Conservation (phyloP, 2,329 filamentous ascomycete genomes). For the Talaromyces funiculosus region DNA sequence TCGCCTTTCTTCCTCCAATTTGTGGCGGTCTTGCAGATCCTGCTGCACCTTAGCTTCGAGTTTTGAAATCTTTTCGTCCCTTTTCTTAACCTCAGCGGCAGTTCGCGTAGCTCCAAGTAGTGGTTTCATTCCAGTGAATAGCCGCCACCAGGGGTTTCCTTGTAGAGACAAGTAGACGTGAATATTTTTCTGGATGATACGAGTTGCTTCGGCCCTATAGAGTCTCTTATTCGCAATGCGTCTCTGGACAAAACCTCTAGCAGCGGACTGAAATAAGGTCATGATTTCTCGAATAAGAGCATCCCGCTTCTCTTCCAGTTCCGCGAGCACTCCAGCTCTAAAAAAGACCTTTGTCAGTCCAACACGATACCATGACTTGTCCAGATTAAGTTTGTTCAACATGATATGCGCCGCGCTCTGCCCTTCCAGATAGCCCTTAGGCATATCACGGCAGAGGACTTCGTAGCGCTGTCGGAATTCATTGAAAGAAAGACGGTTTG, state of each 20-base stretch:
- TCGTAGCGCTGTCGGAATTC: conserved; percentile 96
- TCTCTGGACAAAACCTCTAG: conserved; percentile 82
- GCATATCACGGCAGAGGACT: conserved; percentile 82
- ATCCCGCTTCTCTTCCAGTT: conserved; percentile 93
- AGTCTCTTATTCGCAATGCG: conserved; percentile 86
- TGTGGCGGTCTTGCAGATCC: conserved; percentile 68
- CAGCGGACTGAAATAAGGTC: conserved; percentile 84
- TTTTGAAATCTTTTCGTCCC: conserved; percentile 86
- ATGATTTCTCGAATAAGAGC: conserved; percentile 90
- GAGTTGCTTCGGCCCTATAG: conserved; percentile 88
- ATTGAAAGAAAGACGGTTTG: conserved; percentile 82
- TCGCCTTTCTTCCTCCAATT: conserved; percentile 83
- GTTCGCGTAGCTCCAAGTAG: conserved; percentile 87
- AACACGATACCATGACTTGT: conserved; percentile 81
- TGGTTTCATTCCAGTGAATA: conserved; percentile 92
- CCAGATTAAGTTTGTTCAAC: conserved; percentile 80
- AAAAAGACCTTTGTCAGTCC: conserved; percentile 98
- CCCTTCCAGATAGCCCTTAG: conserved; percentile 84
- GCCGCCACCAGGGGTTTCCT: conserved; percentile 93
- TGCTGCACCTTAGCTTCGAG: conserved; percentile 77
- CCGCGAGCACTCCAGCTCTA: conserved; percentile 87
- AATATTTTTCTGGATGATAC: conserved; percentile 93
- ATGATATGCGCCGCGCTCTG: conserved; percentile 80
- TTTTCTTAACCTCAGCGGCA: conserved; percentile 86
- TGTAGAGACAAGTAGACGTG: conserved; percentile 84